Evolutionary conservation across 495 filamentous ascomycete genomes (phyloP).

Genomic region (Xylaria curta): DNA sequence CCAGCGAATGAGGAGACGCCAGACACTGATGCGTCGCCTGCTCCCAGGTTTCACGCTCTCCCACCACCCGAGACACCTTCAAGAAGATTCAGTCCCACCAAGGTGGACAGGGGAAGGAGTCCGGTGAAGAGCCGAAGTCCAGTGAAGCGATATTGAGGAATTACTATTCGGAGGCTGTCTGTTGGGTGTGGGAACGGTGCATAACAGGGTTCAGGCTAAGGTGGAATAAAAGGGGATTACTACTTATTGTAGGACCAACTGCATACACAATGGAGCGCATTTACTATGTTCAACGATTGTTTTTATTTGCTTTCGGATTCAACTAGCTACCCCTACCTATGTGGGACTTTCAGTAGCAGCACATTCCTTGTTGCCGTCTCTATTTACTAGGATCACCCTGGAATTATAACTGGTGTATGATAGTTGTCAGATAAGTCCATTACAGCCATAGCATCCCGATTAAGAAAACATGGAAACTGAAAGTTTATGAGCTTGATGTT

Average conservation of each 20-base stretch:
- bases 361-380: not conserved
- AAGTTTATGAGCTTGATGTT: not conserved
- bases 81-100: slow-evolving; percentile 50
- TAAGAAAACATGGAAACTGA: not conserved
- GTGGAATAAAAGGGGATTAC: not conserved
- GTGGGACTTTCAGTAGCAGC: not conserved
- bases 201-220: not conserved
- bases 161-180: not conserved
- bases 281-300: not conserved
- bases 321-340: not conserved
- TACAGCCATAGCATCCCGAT: not conserved
- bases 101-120: slow-evolving; percentile 51
- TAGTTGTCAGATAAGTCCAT: not conserved
- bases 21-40: slow-evolving; percentile 50
- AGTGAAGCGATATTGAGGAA: slow-evolving; percentile 41
- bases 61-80: slow-evolving; percentile 49
- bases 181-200: not conserved
- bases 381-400: not conserved
- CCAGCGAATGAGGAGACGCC: slow-evolving; percentile 45
- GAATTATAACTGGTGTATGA: not conserved
- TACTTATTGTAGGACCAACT: not conserved
- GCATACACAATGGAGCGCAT: slow-evolving; percentile 6
- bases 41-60: slow-evolving; percentile 38
- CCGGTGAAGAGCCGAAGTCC: slow-evolving; percentile 50
- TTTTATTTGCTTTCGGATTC: not conserved